Conservation (phyloP, 345 rosid genomes). For the Sisymbrium irio region DNA sequence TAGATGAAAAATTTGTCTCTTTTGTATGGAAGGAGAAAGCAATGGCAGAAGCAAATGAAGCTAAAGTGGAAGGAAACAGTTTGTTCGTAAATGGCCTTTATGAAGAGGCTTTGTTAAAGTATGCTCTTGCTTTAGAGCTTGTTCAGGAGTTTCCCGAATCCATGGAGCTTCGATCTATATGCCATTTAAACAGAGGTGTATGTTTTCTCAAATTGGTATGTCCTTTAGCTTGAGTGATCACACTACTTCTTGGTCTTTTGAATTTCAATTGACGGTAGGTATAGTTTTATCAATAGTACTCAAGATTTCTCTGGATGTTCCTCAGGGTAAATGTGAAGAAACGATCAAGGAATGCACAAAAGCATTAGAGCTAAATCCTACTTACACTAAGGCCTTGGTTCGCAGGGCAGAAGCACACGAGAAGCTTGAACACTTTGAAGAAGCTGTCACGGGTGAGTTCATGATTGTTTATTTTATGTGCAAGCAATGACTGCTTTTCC, state of each 20-base stretch:
- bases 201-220: slow-evolving; percentile 82
- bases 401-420: slow-evolving; percentile 91
- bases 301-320: background rate
- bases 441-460: slow-evolving; percentile 71
- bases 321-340: slow-evolving; percentile 72
- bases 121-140: slow-evolving; percentile 58
- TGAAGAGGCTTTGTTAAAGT: slow-evolving; percentile 77
- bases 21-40: slow-evolving; percentile 46
- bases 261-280: background rate
- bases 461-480: background rate
- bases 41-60: slow-evolving; percentile 61
- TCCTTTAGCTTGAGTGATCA: background rate
- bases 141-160: slow-evolving; percentile 43
- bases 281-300: background rate
- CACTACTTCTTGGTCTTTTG: background rate
- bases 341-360: slow-evolving; percentile 83
- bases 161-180: slow-evolving; percentile 61
- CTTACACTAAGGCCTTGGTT: slow-evolving; percentile 64
- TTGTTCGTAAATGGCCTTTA: slow-evolving; percentile 59
- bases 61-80: slow-evolving; percentile 77
- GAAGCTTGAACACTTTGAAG: slow-evolving; percentile 86
- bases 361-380: slow-evolving; percentile 75
- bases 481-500: background rate
- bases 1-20: background rate
- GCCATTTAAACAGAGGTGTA: slow-evolving; percentile 72